Base-by-base conservation (phyloP, 768 basidiomycete genomes). In the Rubroboletus pulcherrimus region DNA sequence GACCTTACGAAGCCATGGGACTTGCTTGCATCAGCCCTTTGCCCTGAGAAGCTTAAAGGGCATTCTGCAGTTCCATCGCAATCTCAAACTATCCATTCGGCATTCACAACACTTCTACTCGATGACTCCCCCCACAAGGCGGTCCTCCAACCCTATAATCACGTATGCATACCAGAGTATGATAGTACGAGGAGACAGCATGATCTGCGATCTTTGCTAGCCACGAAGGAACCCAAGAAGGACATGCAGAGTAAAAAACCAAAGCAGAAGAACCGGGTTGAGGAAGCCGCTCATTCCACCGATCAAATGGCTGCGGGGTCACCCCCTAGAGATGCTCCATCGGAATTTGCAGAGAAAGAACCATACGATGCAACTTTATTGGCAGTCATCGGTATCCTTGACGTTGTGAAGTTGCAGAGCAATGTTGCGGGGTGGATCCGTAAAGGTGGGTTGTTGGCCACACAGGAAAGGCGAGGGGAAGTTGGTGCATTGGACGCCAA, bases 111-210 rank as follows among this genome's bases (percentile, higher is more conserved):
- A 4, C 66, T 82, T 21, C 71, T 82, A 29, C 67, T 82, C 11
- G 81, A 82, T 55, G 81, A 82, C 59, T 82, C 82, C 14, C 74
- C 75, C 29, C 71, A 69, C 56, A 82, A 82, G 61, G 81, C 87
- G 0, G 77, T 73, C 30, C 74, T 87, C 15, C 91, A 93, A 64
- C 91, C 91, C 0, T 88, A 81, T 74, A 93, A 90, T 65, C 91
- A 93, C 64, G 72, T 93, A 21, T 89, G 86, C 64, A 79, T 93
- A 59, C 77, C 73, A 10, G 90, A 91, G 64, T 93, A 91, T 65
- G 74, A 77, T 14, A 73, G 68, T 2, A 60, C 71, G 9, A 73
- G 71, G 64, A 78, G 85, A 30, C 64, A 65, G 17, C 57, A 58
- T 17, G 78, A 80, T 54, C 59, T 79, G 19, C 69, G 56, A 12